phyloP scores from a whole-genome alignment of 257 asterid species.

The Solanum sejunctum region DNA sequence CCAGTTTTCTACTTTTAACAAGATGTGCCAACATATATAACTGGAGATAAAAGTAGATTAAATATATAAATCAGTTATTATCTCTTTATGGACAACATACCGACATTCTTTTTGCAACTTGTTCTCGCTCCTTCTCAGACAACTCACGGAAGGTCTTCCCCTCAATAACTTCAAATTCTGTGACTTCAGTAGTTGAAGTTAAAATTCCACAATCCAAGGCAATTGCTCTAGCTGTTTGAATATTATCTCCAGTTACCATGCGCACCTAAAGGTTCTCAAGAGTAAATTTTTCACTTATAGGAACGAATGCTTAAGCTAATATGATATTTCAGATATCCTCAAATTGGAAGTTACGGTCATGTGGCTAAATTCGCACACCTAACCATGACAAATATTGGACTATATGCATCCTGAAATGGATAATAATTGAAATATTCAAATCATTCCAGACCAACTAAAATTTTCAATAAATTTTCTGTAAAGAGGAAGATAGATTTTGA shows the following conservation, averaged over 20 bases:
- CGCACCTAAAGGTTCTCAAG: conserved; percentile 50
- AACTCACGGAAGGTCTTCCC: conserved; percentile 79
- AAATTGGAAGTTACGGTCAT: neutral
- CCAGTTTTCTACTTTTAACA: conserved; percentile 3
- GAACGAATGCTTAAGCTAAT: neutral
- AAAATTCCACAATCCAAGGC: conserved; percentile 91
- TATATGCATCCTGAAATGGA: neutral
- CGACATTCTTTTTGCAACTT: conserved; percentile 44
- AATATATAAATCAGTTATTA: neutral
- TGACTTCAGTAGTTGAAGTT: conserved; percentile 42
- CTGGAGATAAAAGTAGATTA: neutral
- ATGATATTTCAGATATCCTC: neutral
- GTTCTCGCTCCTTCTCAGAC: conserved; percentile 66
- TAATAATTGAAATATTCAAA: neutral
- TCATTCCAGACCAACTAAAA: neutral
- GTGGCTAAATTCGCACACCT: neutral
- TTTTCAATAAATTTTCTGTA: neutral
- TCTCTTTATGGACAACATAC: conserved; percentile 26
- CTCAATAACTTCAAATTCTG: conserved; percentile 55
- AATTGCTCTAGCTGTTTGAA: conserved; percentile 93
- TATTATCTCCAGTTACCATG: conserved; percentile 95
- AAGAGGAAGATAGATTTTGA: neutral
- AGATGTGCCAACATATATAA: neutral
- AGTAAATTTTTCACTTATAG: neutral
- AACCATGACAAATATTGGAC: neutral